phyloP scores from a whole-genome alignment of 352 stramenopile species.

The Phytophthora crassamura region DNA sequence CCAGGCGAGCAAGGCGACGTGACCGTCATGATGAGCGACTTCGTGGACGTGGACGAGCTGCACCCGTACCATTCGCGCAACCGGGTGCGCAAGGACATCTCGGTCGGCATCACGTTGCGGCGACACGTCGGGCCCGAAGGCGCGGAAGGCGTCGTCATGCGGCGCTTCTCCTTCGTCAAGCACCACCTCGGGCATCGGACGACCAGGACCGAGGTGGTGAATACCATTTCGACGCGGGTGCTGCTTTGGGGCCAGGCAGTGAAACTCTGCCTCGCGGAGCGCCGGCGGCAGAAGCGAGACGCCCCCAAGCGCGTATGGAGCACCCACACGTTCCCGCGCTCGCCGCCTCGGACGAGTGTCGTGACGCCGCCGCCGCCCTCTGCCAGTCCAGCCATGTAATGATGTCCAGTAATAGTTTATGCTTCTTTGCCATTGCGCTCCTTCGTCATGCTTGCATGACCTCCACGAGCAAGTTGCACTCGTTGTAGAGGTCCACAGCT shows the following conservation, averaged over 20 bases:
- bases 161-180: constrained; percentile 75
- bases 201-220: constrained; percentile 55
- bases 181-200: constrained; percentile 57
- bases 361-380: constrained; percentile 18
- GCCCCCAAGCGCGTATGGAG: constrained; percentile 44
- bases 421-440: too few species aligned
- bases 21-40: constrained; percentile 61
- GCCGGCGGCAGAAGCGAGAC: constrained; percentile 40
- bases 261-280: constrained; percentile 56
- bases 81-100: constrained; percentile 67
- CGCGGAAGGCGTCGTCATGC: constrained; percentile 57
- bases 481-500: too few species aligned
- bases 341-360: constrained; percentile 5
- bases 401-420: constrained; percentile 18
- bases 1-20: constrained; percentile 33
- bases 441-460: too few species aligned
- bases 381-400: not conserved
- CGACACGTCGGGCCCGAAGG: constrained; percentile 47
- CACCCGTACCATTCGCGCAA: constrained; percentile 54
- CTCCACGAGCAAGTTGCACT: too few species aligned
- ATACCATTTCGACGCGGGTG: constrained; percentile 69
- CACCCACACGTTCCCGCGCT: constrained; percentile 46
- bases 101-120: constrained; percentile 57
- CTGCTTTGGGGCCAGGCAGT: constrained; percentile 73
- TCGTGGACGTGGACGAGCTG: constrained; percentile 66